These are phyloP conservation scores for Nicotiana attenuata DNA, from an alignment of 257 asterid species.

Conservation along the genomic window DNA sequence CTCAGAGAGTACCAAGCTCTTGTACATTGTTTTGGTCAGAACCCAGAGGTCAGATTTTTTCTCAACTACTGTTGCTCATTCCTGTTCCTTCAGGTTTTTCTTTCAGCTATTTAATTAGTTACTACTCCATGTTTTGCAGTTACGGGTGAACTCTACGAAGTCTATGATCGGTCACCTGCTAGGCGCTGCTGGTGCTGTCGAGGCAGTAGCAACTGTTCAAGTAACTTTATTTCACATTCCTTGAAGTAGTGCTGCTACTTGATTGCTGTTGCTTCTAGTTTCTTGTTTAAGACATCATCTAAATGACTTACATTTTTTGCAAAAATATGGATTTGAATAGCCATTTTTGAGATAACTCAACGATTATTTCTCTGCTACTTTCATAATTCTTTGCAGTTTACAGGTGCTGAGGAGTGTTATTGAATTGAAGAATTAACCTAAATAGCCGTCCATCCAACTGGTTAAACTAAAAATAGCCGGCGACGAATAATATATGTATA, in stretches of 20 bases:
- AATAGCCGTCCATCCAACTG: too few species aligned
- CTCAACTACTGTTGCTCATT: not conserved
- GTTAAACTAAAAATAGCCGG: too few species aligned
- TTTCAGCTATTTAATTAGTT: not conserved
- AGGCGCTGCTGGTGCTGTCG: slow-evolving; percentile 52
- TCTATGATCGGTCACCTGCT: slow-evolving; percentile 47
- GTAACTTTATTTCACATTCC: slow-evolving; percentile 13
- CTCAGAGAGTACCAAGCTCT: slow-evolving; percentile 37
- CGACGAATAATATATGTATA: too few species aligned
- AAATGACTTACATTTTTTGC: not conserved
- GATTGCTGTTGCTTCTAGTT: not conserved
- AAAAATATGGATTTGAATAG: not conserved
- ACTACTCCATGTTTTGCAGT: slow-evolving; percentile 18
- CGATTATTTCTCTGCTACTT: too few species aligned
- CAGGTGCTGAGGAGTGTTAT: not conserved
- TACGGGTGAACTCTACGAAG: slow-evolving; percentile 41
- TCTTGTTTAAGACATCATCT: not conserved
- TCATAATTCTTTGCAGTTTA: too few species aligned
- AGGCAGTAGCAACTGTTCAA: slow-evolving; percentile 46
- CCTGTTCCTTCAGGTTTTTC: not conserved
- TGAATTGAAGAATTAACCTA: not conserved
- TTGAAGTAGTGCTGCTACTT: not conserved
- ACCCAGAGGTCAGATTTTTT: slow-evolving; percentile 23
- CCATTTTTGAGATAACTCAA: too few species aligned
- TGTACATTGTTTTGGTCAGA: slow-evolving; percentile 32